Evolutionary conservation across 345 rosid genomes (phyloP).

Genomic region (Dipteronia sinensis): DNA sequence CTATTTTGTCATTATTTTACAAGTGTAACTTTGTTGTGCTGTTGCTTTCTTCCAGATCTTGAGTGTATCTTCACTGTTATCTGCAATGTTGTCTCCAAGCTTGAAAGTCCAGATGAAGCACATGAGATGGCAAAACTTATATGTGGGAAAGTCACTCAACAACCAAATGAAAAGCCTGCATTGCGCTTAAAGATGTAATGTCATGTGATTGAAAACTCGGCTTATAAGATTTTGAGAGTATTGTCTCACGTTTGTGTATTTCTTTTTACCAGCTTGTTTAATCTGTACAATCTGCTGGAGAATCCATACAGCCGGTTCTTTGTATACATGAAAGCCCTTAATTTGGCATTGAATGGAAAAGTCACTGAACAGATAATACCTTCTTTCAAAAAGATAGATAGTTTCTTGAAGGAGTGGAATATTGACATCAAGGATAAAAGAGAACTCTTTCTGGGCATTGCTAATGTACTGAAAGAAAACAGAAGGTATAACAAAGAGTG

Average conservation of each 20-base stretch:
- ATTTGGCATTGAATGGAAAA: constrained; percentile 74
- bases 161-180: constrained; percentile 82
- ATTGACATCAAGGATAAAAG: constrained; percentile 79
- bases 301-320: constrained; percentile 63
- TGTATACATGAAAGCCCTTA: constrained; percentile 78
- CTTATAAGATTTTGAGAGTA: constrained; percentile 2
- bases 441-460: constrained; percentile 69
- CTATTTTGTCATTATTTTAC: neutral
- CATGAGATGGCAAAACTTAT: constrained; percentile 77
- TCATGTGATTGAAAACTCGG: constrained; percentile 6
- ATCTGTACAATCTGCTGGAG: constrained; percentile 84
- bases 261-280: constrained; percentile 73
- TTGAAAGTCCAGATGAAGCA: constrained; percentile 59
- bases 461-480: constrained; percentile 71
- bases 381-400: constrained; percentile 78
- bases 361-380: constrained; percentile 68
- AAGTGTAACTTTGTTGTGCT: neutral
- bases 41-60: constrained; percentile 55
- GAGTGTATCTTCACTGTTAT: constrained; percentile 95
- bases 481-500: constrained; percentile 54
- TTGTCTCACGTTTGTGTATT: constrained; percentile 23
- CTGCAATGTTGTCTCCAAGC: constrained; percentile 78
- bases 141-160: constrained; percentile 74
- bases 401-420: constrained; percentile 95
- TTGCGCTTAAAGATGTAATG: constrained; percentile 88